Base-by-base conservation (phyloP, 2,329 filamentous ascomycete species). In the Sordariomycetes sp. region DNA sequence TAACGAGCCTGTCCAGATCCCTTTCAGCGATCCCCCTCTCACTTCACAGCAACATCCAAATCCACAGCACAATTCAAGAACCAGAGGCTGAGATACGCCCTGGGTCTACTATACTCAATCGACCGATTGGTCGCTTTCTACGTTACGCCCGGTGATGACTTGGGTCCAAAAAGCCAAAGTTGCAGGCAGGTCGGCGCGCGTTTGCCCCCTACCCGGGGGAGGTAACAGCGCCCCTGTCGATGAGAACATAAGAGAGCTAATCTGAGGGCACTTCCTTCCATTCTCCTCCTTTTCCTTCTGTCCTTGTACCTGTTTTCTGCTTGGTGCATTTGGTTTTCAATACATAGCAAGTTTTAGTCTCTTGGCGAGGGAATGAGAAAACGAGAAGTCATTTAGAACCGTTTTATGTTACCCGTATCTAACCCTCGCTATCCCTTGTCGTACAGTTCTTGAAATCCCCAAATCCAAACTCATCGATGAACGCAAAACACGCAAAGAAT, bases 221-320 rank as follows among this genome's bases (percentile, higher is more conserved):
- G 16, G 25, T 22, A 56, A 56, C 50, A 56, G 28, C 55, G 53
- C 57, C 46, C 53, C 78, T 78, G 75, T 71, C 75, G 61, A 60
- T 79, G 77, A 78, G 77, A 79, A 79, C 75, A 69, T 65, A 70
- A 75, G 77, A 79, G 76, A 79, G 76, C 77, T 79, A 77, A 79
- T 79, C 76, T 79, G 77, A 79, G 77, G 76, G 76, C 66, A 66
- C 61, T 54, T 61, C 62, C 59, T 59, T 40, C 20, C 5, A n/a
- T 22, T 34, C 35, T 18, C 32, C 20, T 22, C 11, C 48, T 32
- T n/a, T n/a, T n/a, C 18, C 40, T 46, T 46, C 18, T 43, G 37
- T 16, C 18, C n/a, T 18, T n/a, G 16, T 46, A 18, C 14, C 40
- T 14, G 14, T n/a, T 46, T 46, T 14, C 14, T 58, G 18, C 20